Conservation (phyloP, 116 monocot genomes). For the Zostera marina region DNA sequence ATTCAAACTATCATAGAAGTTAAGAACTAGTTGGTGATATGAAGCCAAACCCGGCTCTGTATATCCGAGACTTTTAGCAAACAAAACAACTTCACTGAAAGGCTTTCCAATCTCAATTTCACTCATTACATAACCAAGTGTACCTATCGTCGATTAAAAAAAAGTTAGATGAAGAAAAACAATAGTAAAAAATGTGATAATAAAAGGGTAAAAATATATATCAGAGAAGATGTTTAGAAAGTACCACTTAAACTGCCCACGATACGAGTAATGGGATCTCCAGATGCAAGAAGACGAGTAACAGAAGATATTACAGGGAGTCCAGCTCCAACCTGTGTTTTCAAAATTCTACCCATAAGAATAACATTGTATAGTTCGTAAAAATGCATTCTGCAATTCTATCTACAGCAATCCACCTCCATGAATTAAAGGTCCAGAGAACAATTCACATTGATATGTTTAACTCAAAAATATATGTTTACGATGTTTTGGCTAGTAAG, state of each 20-base stretch:
- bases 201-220: neutral
- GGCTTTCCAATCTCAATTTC: constrained; percentile 76
- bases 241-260: constrained; percentile 96
- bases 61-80: constrained; percentile 76
- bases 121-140: constrained; percentile 98
- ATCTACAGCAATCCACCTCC: too few relatives aligned
- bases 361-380: neutral
- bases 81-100: constrained; percentile 74
- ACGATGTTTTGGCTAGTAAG: too few relatives aligned
- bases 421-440: too few relatives aligned
- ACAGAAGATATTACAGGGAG: constrained; percentile 91
- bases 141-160: constrained; percentile 28
- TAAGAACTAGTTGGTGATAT: neutral
- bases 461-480: too few relatives aligned
- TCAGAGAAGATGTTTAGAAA: neutral
- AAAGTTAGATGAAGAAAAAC: neutral
- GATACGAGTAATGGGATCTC: constrained; percentile 67
- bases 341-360: neutral
- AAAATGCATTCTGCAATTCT: neutral
- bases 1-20: neutral
- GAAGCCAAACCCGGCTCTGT: constrained; percentile 79
- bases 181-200: neutral
- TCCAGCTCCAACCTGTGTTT: constrained; percentile 81
- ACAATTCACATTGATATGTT: too few relatives aligned
- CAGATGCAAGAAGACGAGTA: constrained; percentile 65